Percentiles rank a stretch among this genome's conserved stretches.
These are phyloP conservation scores for Hymenoscyphus occultus DNA, from an alignment of 2,329 filamentous ascomycete genomes.

Conservation along the genomic window DNA sequence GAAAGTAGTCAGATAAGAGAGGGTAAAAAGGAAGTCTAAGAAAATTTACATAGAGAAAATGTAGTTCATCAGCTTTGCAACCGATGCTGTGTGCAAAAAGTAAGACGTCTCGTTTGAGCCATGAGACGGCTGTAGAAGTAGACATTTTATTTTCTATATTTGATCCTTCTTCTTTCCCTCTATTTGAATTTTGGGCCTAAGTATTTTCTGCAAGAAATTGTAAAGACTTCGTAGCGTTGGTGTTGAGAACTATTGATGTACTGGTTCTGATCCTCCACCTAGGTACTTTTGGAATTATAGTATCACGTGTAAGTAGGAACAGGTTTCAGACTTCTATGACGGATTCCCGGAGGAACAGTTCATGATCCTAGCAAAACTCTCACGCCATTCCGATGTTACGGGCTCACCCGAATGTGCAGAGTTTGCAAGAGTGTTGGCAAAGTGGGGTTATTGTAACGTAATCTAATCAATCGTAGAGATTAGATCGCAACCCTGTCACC, in stretches of 20 bases:
- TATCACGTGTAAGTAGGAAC: not conserved
- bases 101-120: slow-evolving; percentile 10
- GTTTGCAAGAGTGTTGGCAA: not conserved
- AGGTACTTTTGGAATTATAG: not conserved
- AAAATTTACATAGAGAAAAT: slow-evolving; percentile 13
- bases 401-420: not conserved
- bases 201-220: no score
- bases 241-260: no score
- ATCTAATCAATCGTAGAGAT: slow-evolving; percentile 16
- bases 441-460: slow-evolving; percentile 9
- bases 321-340: not conserved
- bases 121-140: slow-evolving; percentile 7
- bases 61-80: slow-evolving; percentile 11
- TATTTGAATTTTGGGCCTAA: not conserved
- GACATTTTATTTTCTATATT: slow-evolving; percentile 2
- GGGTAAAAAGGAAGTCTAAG: not conserved
- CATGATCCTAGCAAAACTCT: not conserved
- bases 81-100: slow-evolving; percentile 12
- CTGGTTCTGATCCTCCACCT: no score
- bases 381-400: slow-evolving; percentile 1
- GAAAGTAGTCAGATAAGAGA: not conserved
- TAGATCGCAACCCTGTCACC: slow-evolving; percentile 13
- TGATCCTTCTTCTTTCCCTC: not conserved
- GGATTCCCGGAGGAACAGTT: not conserved
- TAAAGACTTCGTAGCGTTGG: no score